phyloP scores from a whole-genome alignment of 2,329 filamentous ascomycete genomes.

The Camptophora hylomeconis region DNA sequence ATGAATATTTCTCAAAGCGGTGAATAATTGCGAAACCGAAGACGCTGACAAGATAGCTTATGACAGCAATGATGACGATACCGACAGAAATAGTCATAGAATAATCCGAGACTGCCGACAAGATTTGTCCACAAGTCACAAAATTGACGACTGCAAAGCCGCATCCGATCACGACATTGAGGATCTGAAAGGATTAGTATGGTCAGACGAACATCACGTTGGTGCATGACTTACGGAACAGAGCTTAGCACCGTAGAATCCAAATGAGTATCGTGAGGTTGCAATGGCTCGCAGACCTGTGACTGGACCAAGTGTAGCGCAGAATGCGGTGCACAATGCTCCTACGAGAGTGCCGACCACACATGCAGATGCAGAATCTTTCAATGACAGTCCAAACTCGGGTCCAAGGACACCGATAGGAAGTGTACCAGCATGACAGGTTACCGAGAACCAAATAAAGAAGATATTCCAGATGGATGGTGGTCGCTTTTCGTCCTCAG shows the following conservation, averaged over 20 bases:
- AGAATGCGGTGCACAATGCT: constrained; percentile 27
- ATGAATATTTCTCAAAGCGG: constrained; percentile 21
- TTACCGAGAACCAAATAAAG: constrained; percentile 32
- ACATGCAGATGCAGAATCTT: constrained; percentile 28
- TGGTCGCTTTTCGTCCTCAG: constrained; percentile 30
- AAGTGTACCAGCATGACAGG: constrained; percentile 28
- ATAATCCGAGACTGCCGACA: constrained; percentile 23
- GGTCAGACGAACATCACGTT: too few relatives aligned
- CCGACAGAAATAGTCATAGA: constrained; percentile 20
- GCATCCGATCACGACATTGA: constrained; percentile 20
- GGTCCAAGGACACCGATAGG: constrained; percentile 32
- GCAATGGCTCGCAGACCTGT: constrained; percentile 22
- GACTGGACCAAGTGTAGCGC: constrained; percentile 30
- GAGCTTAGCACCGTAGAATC: constrained; percentile 21
- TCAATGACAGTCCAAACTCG: constrained; percentile 34
- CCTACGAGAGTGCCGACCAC: constrained; percentile 30
- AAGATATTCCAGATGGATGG: constrained; percentile 31
- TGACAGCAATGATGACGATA: constrained; percentile 20
- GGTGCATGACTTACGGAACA: too few relatives aligned
- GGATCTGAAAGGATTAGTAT: too few relatives aligned
- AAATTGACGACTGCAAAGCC: constrained; percentile 22
- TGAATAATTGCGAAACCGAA: constrained; percentile 21
- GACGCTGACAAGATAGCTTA: constrained; percentile 19
- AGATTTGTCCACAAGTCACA: constrained; percentile 22
- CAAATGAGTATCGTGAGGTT: constrained; percentile 20